Evolutionary conservation across 164 flowering plant species (phyloP).

Genomic region (Platanus orientalis): DNA sequence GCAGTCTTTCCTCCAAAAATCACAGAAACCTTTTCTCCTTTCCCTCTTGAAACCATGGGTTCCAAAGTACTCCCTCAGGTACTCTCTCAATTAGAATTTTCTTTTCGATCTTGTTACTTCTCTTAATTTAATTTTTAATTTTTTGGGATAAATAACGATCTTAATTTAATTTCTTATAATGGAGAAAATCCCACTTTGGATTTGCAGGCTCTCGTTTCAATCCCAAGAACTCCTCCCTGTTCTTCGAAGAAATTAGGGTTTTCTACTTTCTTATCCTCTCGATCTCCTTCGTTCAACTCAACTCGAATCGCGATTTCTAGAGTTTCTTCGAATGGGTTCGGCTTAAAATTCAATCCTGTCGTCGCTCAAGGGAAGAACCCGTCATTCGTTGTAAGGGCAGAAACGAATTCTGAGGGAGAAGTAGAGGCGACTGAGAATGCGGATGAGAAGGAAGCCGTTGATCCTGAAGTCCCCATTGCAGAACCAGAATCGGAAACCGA

Average conservation of each 20-base stretch:
- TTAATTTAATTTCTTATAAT: neutral
- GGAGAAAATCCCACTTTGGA: neutral
- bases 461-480: conserved; percentile 17
- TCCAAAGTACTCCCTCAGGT: conserved; percentile 29
- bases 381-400: conserved; percentile 46
- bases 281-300: conserved; percentile 18
- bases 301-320: conserved; percentile 22
- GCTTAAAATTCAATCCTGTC: conserved; percentile 6
- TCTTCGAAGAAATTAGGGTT: conserved; percentile 31
- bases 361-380: conserved; percentile 5
- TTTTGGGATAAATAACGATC: neutral
- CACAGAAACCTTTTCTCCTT: neutral
- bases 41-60: conserved; percentile 13
- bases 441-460: conserved; percentile 17
- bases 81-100: neutral
- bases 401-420: conserved; percentile 27
- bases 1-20: neutral
- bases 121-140: neutral
- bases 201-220: conserved; percentile 41
- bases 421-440: conserved; percentile 16
- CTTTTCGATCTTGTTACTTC: neutral
- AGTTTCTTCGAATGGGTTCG: conserved; percentile 15
- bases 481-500: conserved; percentile 22
- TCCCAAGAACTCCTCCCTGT: conserved; percentile 28
- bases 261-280: conserved; percentile 19